Evolutionary conservation across 345 rosid genomes (phyloP).

Genomic region (Theobroma cacao): DNA sequence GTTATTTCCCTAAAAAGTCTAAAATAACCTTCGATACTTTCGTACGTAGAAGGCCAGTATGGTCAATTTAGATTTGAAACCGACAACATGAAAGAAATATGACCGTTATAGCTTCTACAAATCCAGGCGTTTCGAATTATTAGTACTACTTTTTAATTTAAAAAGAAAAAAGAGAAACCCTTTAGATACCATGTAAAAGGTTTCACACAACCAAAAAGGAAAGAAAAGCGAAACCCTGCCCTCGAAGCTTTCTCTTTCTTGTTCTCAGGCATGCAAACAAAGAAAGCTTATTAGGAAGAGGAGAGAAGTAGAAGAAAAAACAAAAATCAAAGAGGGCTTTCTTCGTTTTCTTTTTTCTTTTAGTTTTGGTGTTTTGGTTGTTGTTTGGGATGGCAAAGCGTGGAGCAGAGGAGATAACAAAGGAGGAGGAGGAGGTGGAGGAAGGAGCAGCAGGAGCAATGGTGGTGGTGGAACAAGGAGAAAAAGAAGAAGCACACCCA

Average conservation of each 20-base stretch:
- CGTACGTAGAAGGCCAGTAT: slow-evolving; percentile 17
- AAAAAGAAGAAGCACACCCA: slow-evolving; percentile 62
- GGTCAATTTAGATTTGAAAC: slow-evolving; percentile 14
- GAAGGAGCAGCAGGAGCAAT: slow-evolving; percentile 25
- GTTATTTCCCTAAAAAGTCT: no score
- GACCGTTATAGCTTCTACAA: slow-evolving; percentile 56
- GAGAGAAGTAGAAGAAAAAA: not conserved
- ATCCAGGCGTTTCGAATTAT: slow-evolving; percentile 41
- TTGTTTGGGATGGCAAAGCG: slow-evolving; percentile 35
- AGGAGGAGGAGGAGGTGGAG: slow-evolving; percentile 21
- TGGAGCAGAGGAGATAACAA: slow-evolving; percentile 31
- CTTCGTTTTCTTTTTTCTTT: not conserved
- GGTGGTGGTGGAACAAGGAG: slow-evolving; percentile 24
- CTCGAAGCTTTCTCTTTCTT: not conserved
- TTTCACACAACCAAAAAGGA: not conserved
- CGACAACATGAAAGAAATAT: slow-evolving; percentile 41
- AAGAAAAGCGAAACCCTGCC: not conserved
- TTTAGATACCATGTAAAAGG: not conserved
- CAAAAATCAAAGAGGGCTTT: not conserved
- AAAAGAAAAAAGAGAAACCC: not conserved
- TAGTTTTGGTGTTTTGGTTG: no score
- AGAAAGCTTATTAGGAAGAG: not conserved
- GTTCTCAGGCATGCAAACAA: not conserved
- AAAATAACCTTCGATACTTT: no score
- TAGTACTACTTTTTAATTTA: slow-evolving; percentile 10